phyloP scores from a whole-genome alignment of 139 green algal genomes.

The Mychonastes homosphaera region DNA sequence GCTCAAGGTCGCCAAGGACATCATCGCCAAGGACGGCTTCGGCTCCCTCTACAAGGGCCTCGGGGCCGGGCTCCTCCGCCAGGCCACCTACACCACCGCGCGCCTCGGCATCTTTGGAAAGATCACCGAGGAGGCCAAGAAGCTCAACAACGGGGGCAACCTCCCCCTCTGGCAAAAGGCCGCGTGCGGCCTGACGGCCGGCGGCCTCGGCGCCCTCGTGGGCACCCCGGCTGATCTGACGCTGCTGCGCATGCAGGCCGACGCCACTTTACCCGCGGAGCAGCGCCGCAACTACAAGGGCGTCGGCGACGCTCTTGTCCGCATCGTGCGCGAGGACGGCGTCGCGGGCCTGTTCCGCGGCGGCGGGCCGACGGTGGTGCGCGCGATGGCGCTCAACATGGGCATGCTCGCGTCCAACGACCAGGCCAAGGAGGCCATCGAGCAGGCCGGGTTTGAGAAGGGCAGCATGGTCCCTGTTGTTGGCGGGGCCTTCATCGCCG shows the following conservation, averaged over 20 bases:
- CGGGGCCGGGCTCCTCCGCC: conserved; percentile 85
- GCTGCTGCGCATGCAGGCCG: conserved; percentile 94
- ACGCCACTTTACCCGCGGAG: conserved; percentile 62
- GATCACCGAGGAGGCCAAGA: conserved; percentile 47
- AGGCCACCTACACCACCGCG: conserved; percentile 98
- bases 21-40: conserved; percentile 63
- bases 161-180: conserved; percentile 82
- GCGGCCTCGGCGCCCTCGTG: conserved; percentile 85
- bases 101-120: conserved; percentile 87
- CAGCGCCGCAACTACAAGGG: conserved; percentile 88
- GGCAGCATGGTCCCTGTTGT: conserved; percentile 43
- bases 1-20: conserved; percentile 57
- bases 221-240: conserved; percentile 93
- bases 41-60: conserved; percentile 87
- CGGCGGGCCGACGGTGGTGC: conserved; percentile 83
- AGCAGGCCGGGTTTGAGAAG: conserved; percentile 54
- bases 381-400: conserved; percentile 99
- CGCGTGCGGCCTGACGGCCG: conserved; percentile 73
- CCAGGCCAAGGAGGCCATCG: conserved; percentile 91
- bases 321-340: conserved; percentile 78
- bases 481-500: conserved; percentile 65
- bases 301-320: conserved; percentile 58
- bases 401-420: conserved; percentile 99
- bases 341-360: conserved; percentile 81
- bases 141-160: conserved; percentile 37